Evolutionary conservation across 1,284 basidiomycete genomes (phyloP).

Genomic region (Cryptococcus sp.): DNA sequence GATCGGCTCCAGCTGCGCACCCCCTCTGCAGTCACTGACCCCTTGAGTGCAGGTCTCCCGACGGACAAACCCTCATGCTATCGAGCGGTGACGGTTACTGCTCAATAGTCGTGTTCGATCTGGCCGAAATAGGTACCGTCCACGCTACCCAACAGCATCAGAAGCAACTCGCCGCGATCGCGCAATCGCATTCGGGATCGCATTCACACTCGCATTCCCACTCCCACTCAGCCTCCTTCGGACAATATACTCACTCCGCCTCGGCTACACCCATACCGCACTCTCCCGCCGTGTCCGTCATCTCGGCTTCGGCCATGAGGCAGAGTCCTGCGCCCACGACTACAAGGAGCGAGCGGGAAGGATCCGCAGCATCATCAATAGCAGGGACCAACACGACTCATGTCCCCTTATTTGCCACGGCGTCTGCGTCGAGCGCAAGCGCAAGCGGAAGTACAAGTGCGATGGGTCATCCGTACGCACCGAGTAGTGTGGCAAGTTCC

Average conservation of each 20-base stretch:
- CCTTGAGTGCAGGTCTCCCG: slow-evolving; percentile 72
- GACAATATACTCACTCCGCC: slow-evolving; percentile 10
- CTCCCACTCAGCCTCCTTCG: slow-evolving; percentile 42
- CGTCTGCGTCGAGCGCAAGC: too few species aligned
- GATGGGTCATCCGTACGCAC: slow-evolving; percentile 15
- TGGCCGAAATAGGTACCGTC: slow-evolving; percentile 84
- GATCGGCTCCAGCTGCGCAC: neutral
- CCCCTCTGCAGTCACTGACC: neutral
- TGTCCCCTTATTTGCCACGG: neutral
- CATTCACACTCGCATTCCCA: slow-evolving; percentile 29
- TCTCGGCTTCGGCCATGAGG: slow-evolving; percentile 43
- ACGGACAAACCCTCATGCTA: slow-evolving; percentile 89
- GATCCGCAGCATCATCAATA: slow-evolving; percentile 33
- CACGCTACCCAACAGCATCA: slow-evolving; percentile 85
- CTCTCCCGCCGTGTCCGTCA: slow-evolving; percentile 52
- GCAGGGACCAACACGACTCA: slow-evolving; percentile 4
- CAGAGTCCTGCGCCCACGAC: slow-evolving; percentile 33
- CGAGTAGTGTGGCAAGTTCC: slow-evolving; percentile 28
- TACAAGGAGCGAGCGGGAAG: slow-evolving; percentile 44
- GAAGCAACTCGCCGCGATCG: slow-evolving; percentile 81
- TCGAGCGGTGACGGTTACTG: slow-evolving; percentile 96
- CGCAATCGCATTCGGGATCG: slow-evolving; percentile 66
- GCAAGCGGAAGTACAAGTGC: neutral
- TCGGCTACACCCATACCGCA: slow-evolving; percentile 50
- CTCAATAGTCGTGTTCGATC: slow-evolving; percentile 74